Conservation (phyloP, 2,329 filamentous ascomycete species). For the Coniochaeta pulveracea region DNA sequence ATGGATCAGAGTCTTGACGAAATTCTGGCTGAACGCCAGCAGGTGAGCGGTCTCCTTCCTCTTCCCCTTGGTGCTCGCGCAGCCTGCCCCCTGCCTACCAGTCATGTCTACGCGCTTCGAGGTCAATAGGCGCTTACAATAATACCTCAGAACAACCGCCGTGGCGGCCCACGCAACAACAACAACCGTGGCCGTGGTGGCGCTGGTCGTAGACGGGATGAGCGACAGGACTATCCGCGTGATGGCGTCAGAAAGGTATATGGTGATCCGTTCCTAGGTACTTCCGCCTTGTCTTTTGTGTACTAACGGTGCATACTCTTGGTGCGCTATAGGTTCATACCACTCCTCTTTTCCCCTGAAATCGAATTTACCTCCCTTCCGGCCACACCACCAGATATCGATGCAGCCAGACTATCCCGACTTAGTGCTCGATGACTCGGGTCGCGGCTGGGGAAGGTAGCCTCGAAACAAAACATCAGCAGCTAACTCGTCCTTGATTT, state of each 20-base stretch:
- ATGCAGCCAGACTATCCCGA: conserved; percentile 15
- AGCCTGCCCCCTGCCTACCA: no score
- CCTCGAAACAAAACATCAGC: conserved; percentile 25
- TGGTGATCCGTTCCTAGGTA: conserved; percentile 4
- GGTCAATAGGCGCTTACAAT: conserved; percentile 7
- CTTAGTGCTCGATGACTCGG: conserved; percentile 21
- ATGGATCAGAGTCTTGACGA: conserved; percentile 47
- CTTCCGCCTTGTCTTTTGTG: no score
- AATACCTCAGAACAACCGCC: conserved; percentile 11
- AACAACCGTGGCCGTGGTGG: conserved; percentile 15
- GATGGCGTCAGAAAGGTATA: conserved; percentile 85
- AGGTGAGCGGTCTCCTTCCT: conserved; percentile 12
- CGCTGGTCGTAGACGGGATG: conserved; percentile 22
- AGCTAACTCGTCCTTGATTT: conserved; percentile 30
- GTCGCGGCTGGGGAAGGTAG: conserved; percentile 20
- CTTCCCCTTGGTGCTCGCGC: conserved; percentile 3
- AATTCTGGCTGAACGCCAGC: conserved; percentile 36
- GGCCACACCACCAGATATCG: conserved; percentile 15
- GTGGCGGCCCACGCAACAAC: conserved; percentile 9
- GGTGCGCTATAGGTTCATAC: conserved; percentile 16
- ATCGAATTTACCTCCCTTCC: conserved; percentile 15
- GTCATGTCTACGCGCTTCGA: no score
- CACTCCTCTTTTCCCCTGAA: conserved; percentile 20
- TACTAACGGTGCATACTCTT: no score
- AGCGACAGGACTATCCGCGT: conserved; percentile 47